phyloP scores from a whole-genome alignment of 2,329 filamentous ascomycete species.

The Nothopassalora personata region DNA sequence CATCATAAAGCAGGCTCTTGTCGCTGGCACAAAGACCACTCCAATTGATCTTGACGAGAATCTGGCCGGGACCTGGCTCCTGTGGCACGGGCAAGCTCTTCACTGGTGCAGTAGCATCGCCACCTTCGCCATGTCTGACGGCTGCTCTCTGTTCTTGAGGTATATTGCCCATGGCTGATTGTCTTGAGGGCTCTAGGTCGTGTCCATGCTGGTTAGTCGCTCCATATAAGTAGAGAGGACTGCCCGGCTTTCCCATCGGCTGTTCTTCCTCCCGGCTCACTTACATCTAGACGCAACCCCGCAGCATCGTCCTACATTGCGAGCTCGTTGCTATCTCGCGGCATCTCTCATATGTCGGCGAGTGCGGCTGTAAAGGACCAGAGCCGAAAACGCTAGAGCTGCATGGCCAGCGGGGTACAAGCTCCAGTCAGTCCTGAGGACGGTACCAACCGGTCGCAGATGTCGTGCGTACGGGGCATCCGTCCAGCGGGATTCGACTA shows the following conservation, averaged over 20 bases:
- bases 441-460: no score
- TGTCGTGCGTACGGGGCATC: no score
- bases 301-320: background rate
- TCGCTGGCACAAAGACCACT: constrained; percentile 33
- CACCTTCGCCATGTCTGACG: constrained; percentile 32
- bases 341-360: background rate
- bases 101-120: constrained; percentile 28
- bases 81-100: constrained; percentile 30
- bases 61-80: constrained; percentile 30
- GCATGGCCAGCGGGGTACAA: background rate
- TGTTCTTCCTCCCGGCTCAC: background rate
- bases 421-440: background rate
- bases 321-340: background rate
- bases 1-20: constrained; percentile 35
- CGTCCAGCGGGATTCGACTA: no score
- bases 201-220: no score
- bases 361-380: background rate
- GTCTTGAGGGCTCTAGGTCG: no score
- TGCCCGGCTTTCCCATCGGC: background rate
- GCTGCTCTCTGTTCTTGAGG: constrained; percentile 35
- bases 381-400: background rate
- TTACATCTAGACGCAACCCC: background rate
- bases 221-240: no score
- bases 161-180: constrained; percentile 23
- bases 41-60: constrained; percentile 36